phyloP scores from a whole-genome alignment of 805 yeast species.

The Pichia membranifaciens region DNA sequence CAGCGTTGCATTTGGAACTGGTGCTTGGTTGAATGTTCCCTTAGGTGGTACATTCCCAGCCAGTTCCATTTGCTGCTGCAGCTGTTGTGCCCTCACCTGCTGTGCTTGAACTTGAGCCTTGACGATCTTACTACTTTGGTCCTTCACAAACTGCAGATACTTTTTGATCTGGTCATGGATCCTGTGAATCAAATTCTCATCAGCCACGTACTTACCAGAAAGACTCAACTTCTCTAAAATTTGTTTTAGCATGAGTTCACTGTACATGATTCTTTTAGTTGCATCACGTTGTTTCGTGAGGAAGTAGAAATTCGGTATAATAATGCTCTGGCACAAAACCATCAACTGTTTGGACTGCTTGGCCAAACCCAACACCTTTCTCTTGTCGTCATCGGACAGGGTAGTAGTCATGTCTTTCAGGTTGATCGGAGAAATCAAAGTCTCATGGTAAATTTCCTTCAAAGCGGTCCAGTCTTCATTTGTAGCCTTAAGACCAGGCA shows the following conservation, averaged over 20 bases:
- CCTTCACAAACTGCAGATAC: constrained; percentile 69
- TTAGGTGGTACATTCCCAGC: constrained; percentile 14
- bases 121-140: constrained; percentile 34
- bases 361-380: constrained; percentile 49
- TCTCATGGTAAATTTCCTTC: constrained; percentile 62
- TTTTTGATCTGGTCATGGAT: constrained; percentile 66
- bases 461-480: constrained; percentile 60
- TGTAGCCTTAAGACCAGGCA: constrained; percentile 36
- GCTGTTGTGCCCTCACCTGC: constrained; percentile 13
- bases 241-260: constrained; percentile 72
- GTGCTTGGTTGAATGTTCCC: constrained; percentile 14
- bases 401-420: constrained; percentile 59
- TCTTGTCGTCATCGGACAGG: constrained; percentile 60
- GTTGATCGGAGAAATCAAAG: constrained; percentile 57
- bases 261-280: constrained; percentile 68
- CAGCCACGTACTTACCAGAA: constrained; percentile 52
- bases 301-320: constrained; percentile 72
- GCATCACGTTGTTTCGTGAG: constrained; percentile 71
- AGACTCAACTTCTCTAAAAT: constrained; percentile 60
- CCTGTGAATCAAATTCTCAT: constrained; percentile 65
- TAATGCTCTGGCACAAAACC: constrained; percentile 59
- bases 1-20: constrained; percentile 10
- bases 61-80: constrained; percentile 21
- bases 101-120: constrained; percentile 30
- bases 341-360: constrained; percentile 52